A percentile compares a stretch with the other conserved stretches of the same genome.
These are phyloP conservation scores for Tieghemiomyces parasiticus DNA, from an alignment of 192 early-diverging fungal genomes.

Conservation along the genomic window DNA sequence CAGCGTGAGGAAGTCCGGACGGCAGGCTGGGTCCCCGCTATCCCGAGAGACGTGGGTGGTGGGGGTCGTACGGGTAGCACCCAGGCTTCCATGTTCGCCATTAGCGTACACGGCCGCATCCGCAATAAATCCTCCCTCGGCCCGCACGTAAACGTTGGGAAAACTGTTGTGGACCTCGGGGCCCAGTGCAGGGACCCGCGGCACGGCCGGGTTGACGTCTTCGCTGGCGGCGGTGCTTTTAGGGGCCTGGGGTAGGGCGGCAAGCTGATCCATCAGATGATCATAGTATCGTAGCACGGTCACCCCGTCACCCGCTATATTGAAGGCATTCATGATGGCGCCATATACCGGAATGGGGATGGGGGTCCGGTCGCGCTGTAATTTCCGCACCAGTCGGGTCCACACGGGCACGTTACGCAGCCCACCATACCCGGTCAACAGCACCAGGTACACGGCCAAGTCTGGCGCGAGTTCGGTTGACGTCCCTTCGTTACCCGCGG, in stretches of 20 bases:
- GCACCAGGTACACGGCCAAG: not conserved
- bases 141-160: not conserved
- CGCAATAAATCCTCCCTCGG: not conserved
- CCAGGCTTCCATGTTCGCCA: not conserved
- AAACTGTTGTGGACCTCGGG: not conserved
- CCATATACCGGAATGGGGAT: slow-evolving; percentile 6
- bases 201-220: not conserved
- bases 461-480: too few species aligned
- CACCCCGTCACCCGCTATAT: not conserved
- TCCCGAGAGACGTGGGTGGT: not conserved
- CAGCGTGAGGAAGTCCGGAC: not conserved
- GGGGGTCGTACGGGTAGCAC: not conserved
- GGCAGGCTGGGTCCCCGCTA: too few species aligned
- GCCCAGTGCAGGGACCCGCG: not conserved
- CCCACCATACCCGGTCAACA: slow-evolving; percentile 3
- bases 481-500: too few species aligned
- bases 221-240: too few species aligned
- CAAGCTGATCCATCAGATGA: not conserved
- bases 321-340: slow-evolving; percentile 10
- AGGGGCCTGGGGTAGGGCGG: too few species aligned
- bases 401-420: not conserved
- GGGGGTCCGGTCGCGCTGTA: not conserved
- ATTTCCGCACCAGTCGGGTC: not conserved
- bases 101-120: not conserved
- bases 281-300: slow-evolving; percentile 7